Evolutionary conservation across 176 grass and related monocot species (phyloP), one percentile per base, ranked within the genome.

Genomic region (Cenchrus americanus): DNA sequence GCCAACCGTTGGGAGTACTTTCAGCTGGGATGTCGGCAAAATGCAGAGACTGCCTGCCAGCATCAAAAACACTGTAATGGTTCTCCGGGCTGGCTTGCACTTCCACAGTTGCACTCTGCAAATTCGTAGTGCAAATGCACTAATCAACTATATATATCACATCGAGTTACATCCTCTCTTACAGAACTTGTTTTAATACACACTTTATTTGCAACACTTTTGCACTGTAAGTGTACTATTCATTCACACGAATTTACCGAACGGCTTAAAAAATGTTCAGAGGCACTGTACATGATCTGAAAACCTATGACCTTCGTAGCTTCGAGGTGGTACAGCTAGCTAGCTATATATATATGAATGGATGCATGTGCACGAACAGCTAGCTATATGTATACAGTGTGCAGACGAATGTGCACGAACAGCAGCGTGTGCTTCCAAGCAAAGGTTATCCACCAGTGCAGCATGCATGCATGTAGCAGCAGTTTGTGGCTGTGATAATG

Each of bases 381-480:
- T 30, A 30, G 32, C 6, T 1, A 30, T 30, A 30, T 30, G 64
- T 54, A 83, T 34, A 47, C 54, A 19, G 73, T 71, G 55, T 30
- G 37, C 65, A 44, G 40, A 54, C 64, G 80, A 78, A 70, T 87
- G 86, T 78, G 46, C 80, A 82, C n/a, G 76, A 87, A 82, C 79
- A 62, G 27, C 80, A 59, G 13, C 30, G 47, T 81, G 47, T 81
- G 52, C 51, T 76, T 75, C 78, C 85, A 87, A 86, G 17, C 50
- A 67, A 67, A 24, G 21, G 24, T 32, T 50, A 73, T 50, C 42
- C 69, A 2, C 42, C 69, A 2, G 41, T 47, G 41, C 80, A 44
- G 43, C 43, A 43, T 43, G 42, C 42, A 43, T 62, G 43, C 57
- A 83, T 24, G 57, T 50, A 74, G 57, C n/a, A 10, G 48, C 9